These are phyloP conservation scores for Ustilago shanxiensis DNA, from an alignment of 1,284 basidiomycete species.

Conservation along the genomic window DNA sequence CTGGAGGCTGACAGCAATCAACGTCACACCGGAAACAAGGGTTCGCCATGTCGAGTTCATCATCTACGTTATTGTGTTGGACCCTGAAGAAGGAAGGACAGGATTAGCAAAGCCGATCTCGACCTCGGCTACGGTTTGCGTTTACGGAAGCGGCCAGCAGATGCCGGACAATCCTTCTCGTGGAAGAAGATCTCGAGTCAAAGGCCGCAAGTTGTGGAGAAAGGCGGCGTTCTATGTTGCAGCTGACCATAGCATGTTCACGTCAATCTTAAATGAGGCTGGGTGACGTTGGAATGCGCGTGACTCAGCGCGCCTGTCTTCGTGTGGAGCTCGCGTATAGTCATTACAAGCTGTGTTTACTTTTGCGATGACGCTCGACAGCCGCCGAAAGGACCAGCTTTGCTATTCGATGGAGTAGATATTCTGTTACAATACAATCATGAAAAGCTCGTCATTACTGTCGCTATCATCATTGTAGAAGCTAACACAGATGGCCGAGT, in stretches of 20 bases:
- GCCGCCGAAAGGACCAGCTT: not conserved
- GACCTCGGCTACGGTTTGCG: constrained; percentile 40
- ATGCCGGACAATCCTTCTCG: not conserved
- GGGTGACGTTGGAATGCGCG: constrained; percentile 6
- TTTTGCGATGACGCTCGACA: not conserved
- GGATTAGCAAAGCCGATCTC: constrained; percentile 47
- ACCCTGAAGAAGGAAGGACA: constrained; percentile 13
- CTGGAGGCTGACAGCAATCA: not conserved
- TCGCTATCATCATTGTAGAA: no score
- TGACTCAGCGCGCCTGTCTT: constrained; percentile 17
- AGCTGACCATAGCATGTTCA: constrained; percentile 17
- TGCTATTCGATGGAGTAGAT: no score
- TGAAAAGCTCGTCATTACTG: no score
- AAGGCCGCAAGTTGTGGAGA: not conserved
- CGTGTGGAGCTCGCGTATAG: constrained; percentile 19
- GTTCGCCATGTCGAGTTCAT: constrained; percentile 21
- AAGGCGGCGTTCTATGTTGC: constrained; percentile 1
- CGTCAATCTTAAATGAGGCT: not conserved
- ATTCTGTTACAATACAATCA: no score
- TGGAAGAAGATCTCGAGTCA: not conserved
- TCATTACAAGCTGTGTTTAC: not conserved
- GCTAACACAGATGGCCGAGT: no score
- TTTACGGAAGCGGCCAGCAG: constrained; percentile 18
- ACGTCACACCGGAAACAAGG: not conserved
- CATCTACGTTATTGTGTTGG: constrained; percentile 15